Percentiles rank a stretch among this genome's conserved stretches.
These are phyloP conservation scores for Skeletonema costatum DNA, from an alignment of 108 stramenopile species.

Conservation along the genomic window DNA sequence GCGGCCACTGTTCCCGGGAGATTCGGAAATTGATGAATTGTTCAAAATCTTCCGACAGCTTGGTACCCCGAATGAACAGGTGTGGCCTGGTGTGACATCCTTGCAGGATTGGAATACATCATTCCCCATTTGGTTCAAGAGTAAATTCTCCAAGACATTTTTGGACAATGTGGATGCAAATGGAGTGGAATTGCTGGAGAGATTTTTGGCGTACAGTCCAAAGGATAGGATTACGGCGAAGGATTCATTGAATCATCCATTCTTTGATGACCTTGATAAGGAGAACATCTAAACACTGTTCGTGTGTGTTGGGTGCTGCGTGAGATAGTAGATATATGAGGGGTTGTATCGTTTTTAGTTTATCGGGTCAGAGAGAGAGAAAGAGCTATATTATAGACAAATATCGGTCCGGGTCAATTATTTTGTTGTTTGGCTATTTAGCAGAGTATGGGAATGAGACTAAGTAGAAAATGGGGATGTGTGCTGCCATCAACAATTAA, in stretches of 20 bases:
- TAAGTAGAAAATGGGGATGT: background rate
- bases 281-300: slow-evolving; percentile 50
- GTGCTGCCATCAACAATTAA: background rate
- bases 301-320: background rate
- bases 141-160: slow-evolving; percentile 62
- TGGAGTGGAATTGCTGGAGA: slow-evolving; percentile 83
- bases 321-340: background rate
- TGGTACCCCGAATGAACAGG: slow-evolving; percentile 91
- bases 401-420: background rate
- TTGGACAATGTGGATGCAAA: slow-evolving; percentile 66
- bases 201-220: slow-evolving; percentile 92
- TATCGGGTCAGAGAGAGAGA: background rate
- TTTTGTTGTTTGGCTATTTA: background rate
- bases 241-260: slow-evolving; percentile 93
- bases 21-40: slow-evolving; percentile 98
- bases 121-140: slow-evolving; percentile 88
- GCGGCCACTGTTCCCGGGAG: slow-evolving; percentile 95
- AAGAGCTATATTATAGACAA: background rate
- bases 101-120: slow-evolving; percentile 89
- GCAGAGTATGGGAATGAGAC: background rate
- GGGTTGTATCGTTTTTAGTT: background rate
- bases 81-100: slow-evolving; percentile 90
- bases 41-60: slow-evolving; percentile 96
- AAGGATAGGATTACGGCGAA: slow-evolving; percentile 96
- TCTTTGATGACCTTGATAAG: slow-evolving; percentile 97